A percentile compares a stretch with the other conserved stretches of the same genome.
Evolutionary conservation across 257 asterid species (phyloP).

Genomic region (Lantana camara): DNA sequence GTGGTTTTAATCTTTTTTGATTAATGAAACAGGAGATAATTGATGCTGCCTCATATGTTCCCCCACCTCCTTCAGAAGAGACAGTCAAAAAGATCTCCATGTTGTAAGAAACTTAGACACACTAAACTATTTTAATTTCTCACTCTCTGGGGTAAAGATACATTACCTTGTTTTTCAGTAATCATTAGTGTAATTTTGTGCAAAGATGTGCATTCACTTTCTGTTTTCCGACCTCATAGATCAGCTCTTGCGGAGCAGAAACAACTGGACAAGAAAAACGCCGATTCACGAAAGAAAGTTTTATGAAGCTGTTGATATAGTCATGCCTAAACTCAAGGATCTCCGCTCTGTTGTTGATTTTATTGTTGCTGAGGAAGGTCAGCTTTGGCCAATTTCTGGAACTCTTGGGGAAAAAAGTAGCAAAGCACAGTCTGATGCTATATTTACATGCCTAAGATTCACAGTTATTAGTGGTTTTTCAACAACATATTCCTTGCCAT

Average conservation of each 20-base stretch:
- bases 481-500: not conserved
- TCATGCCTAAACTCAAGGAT: constrained; percentile 46
- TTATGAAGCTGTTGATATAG: constrained; percentile 57
- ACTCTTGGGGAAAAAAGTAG: no score
- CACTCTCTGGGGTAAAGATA: constrained; percentile 13
- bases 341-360: no score
- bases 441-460: constrained; percentile 11
- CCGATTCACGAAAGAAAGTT: constrained; percentile 63
- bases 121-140: constrained; percentile 9
- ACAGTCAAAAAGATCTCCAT: constrained; percentile 59
- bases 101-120: constrained; percentile 58
- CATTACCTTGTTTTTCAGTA: constrained; percentile 37
- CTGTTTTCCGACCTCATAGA: constrained; percentile 39
- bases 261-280: constrained; percentile 66
- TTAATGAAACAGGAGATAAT: constrained; percentile 72
- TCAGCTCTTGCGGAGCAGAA: constrained; percentile 74
- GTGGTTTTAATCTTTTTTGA: constrained; percentile 9
- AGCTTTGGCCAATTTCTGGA: no score
- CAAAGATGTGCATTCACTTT: constrained; percentile 38
- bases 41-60: constrained; percentile 92
- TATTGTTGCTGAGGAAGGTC: no score
- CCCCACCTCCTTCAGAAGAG: constrained; percentile 90
- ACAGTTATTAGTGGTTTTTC: not conserved
- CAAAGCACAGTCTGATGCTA: not conserved
- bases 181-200: constrained; percentile 25